A percentile compares a stretch with the other conserved stretches of the same genome.
These are phyloP conservation scores for Curvularia sp. DNA, from an alignment of 2,329 filamentous ascomycete species.

Conservation along the genomic window DNA sequence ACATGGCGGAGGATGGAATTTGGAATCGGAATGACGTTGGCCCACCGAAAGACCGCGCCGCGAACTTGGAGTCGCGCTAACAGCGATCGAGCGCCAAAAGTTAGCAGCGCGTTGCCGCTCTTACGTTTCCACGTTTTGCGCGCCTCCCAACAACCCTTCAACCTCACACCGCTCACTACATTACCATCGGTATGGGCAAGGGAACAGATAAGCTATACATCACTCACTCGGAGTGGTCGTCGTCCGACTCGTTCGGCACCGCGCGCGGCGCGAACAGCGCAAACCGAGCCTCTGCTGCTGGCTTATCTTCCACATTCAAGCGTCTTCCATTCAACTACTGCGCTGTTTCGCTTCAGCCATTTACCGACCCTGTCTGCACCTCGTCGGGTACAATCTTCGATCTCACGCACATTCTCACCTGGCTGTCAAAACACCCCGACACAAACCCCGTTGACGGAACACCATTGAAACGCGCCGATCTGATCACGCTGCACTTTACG, in stretches of 20 bases:
- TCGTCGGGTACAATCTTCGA: slow-evolving; percentile 89
- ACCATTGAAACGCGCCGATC: slow-evolving; percentile 77
- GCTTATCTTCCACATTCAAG: slow-evolving; percentile 71
- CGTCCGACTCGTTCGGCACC: slow-evolving; percentile 84
- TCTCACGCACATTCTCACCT: slow-evolving; percentile 89
- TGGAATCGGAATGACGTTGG: background rate
- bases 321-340: slow-evolving; percentile 98
- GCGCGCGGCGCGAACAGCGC: slow-evolving; percentile 72
- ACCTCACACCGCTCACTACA: background rate
- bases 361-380: slow-evolving; percentile 93
- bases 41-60: background rate
- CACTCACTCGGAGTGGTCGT: slow-evolving; percentile 97
- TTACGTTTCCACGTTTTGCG: slow-evolving; percentile 13
- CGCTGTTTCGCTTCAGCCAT: slow-evolving; percentile 93
- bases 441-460: slow-evolving; percentile 90
- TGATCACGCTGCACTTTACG: slow-evolving; percentile 89
- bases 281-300: slow-evolving; percentile 60
- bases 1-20: background rate
- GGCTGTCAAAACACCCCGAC: slow-evolving; percentile 91
- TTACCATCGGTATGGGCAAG: slow-evolving; percentile 44
- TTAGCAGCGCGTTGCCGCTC: slow-evolving; percentile 15
- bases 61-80: slow-evolving; percentile 9
- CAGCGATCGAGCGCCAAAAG: slow-evolving; percentile 1
- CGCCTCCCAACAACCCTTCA: background rate
- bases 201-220: slow-evolving; percentile 64